Percentiles rank a stretch among this genome's conserved stretches.
These are phyloP conservation scores for Pichia cabralensis DNA, from an alignment of 805 yeast species.

Conservation along the genomic window DNA sequence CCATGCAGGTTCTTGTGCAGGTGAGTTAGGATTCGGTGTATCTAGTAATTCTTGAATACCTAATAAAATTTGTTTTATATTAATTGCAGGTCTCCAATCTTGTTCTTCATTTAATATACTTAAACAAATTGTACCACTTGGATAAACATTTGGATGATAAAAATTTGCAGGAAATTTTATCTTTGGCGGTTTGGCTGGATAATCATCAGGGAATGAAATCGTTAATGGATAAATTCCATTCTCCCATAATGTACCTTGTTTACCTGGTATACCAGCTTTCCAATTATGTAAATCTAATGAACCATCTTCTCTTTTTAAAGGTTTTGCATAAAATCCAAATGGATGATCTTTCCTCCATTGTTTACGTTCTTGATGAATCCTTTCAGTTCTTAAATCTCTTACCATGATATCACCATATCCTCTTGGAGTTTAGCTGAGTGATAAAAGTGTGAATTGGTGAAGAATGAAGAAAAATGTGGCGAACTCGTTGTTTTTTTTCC, in stretches of 20 bases:
- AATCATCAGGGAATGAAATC: constrained; percentile 77
- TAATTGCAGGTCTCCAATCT: constrained; percentile 97
- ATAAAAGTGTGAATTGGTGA: too few relatives aligned
- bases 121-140: constrained; percentile 93
- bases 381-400: constrained; percentile 49
- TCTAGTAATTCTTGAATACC: constrained; percentile 90
- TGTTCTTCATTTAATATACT: constrained; percentile 89
- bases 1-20: constrained; percentile 98
- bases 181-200: constrained; percentile 95
- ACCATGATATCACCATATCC: too few relatives aligned
- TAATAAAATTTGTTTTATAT: constrained; percentile 75
- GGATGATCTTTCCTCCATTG: constrained; percentile 99
- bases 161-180: constrained; percentile 82
- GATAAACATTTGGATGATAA: constrained; percentile 96
- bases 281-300: constrained; percentile 74
- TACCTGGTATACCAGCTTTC: constrained; percentile 97
- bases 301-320: constrained; percentile 72
- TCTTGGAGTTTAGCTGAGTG: too few relatives aligned
- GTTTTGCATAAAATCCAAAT: constrained; percentile 93
- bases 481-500: too few relatives aligned
- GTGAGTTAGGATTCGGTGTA: constrained; percentile 88
- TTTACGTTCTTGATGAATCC: constrained; percentile 91
- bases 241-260: constrained; percentile 75
- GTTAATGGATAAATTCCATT: constrained; percentile 84
- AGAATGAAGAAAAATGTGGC: too few relatives aligned